A percentile compares a stretch with the other conserved stretches of the same genome.
phyloP scores from a whole-genome alignment of 192 early-diverging fungal genomes.

The Linnemannia schmuckeri region DNA sequence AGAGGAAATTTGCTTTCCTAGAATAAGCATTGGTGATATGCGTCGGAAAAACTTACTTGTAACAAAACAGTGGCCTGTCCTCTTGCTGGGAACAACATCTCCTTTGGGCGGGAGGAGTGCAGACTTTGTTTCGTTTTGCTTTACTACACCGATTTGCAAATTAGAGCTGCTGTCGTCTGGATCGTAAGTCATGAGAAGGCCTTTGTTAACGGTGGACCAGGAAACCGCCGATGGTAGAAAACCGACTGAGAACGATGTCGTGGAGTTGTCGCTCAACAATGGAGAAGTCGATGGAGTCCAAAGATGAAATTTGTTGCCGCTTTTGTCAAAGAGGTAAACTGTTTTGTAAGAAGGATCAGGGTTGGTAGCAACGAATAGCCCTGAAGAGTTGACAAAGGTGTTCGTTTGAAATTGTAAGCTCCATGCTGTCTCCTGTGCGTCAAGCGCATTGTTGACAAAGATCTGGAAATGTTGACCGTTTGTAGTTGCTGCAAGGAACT shows the following conservation, averaged over 20 bases:
- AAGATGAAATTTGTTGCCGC: background rate
- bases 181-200: background rate
- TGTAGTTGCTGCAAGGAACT: background rate
- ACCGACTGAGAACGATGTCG: background rate
- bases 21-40: background rate
- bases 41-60: conserved; percentile 1
- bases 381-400: background rate
- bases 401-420: too few species aligned
- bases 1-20: background rate
- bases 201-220: background rate
- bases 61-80: conserved; percentile 24
- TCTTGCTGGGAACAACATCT: background rate
- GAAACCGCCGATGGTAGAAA: background rate
- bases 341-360: too few species aligned
- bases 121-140: too few species aligned
- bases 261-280: background rate
- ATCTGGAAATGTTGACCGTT: background rate
- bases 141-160: background rate
- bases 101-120: too few species aligned
- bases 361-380: background rate
- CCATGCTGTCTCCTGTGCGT: too few species aligned
- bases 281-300: background rate
- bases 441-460: too few species aligned
- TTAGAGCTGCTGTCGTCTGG: background rate
- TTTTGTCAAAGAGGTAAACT: background rate